A percentile compares a stretch with the other conserved stretches of the same genome.
These are phyloP conservation scores for Coriolopsis trogii DNA, from an alignment of 1,284 basidiomycete genomes.

Conservation along the genomic window DNA sequence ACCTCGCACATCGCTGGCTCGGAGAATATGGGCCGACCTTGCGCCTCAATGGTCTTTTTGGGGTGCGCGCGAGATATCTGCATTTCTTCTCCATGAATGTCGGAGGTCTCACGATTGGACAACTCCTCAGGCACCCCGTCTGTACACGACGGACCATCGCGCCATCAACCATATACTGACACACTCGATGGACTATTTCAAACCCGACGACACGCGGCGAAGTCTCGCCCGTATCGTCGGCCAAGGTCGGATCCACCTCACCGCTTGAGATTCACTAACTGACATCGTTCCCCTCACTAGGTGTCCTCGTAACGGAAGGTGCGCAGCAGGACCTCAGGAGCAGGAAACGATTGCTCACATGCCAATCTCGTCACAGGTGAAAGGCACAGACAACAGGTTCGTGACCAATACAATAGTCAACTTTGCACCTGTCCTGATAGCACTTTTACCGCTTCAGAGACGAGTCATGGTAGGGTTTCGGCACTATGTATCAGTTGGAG, in stretches of 20 bases:
- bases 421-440: not conserved
- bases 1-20: constrained; percentile 55
- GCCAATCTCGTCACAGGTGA: constrained; percentile 4
- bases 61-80: constrained; percentile 39
- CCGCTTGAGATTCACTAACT: not conserved
- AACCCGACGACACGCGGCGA: constrained; percentile 27
- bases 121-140: constrained; percentile 38
- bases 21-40: constrained; percentile 55
- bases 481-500: too few relatives aligned
- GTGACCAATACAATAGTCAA: too few relatives aligned
- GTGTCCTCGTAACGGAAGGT: constrained; percentile 9
- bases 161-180: constrained; percentile 41
- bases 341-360: too few relatives aligned
- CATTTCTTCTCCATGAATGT: not conserved
- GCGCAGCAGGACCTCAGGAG: not conserved
- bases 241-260: not conserved
- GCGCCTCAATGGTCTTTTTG: constrained; percentile 47
- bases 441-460: not conserved
- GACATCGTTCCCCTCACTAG: not conserved
- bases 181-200: constrained; percentile 37
- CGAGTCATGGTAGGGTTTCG: constrained; percentile 15
- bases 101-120: not conserved
- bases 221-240: constrained; percentile 17
- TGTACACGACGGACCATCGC: constrained; percentile 44
- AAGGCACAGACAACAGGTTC: constrained; percentile 18